Conservation (phyloP, 2,329 filamentous ascomycete genomes). For the Neodidymelliopsis sp. region DNA sequence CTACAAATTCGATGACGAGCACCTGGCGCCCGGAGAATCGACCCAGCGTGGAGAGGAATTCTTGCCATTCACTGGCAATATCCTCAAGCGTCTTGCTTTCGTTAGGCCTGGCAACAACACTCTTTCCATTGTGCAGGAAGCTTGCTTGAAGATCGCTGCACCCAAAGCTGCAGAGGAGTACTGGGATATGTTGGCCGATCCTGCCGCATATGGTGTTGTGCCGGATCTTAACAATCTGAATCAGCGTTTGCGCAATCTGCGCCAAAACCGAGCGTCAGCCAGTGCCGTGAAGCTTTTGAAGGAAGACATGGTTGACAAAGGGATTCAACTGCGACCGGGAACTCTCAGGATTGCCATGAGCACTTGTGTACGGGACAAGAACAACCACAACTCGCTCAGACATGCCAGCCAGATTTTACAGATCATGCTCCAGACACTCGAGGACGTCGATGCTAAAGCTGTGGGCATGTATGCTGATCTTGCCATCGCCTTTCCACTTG, state of each 20-base stretch:
- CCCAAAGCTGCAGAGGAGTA: constrained; percentile 73
- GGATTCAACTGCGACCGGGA: constrained; percentile 46
- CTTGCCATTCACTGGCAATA: constrained; percentile 35
- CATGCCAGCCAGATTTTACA: constrained; percentile 71
- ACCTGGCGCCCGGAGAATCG: constrained; percentile 31
- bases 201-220: constrained; percentile 62
- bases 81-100: constrained; percentile 49
- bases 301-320: constrained; percentile 38
- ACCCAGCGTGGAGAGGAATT: constrained; percentile 43
- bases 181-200: constrained; percentile 74
- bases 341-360: constrained; percentile 77
- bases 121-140: constrained; percentile 73
- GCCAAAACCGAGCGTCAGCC: constrained; percentile 69
- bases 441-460: constrained; percentile 41
- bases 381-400: constrained; percentile 73
- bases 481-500: constrained; percentile 35
- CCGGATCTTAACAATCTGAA: constrained; percentile 78
- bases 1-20: constrained; percentile 38
- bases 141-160: constrained; percentile 67
- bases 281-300: constrained; percentile 67
- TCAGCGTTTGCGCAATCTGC: constrained; percentile 71
- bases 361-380: constrained; percentile 77
- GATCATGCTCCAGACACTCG: constrained; percentile 36
- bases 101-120: constrained; percentile 61
- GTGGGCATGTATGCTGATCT: constrained; percentile 43